Percentiles rank a stretch among this genome's conserved stretches.
phyloP scores from a whole-genome alignment of 2,329 filamentous ascomycete genomes.

The Kalmusia sp. region DNA sequence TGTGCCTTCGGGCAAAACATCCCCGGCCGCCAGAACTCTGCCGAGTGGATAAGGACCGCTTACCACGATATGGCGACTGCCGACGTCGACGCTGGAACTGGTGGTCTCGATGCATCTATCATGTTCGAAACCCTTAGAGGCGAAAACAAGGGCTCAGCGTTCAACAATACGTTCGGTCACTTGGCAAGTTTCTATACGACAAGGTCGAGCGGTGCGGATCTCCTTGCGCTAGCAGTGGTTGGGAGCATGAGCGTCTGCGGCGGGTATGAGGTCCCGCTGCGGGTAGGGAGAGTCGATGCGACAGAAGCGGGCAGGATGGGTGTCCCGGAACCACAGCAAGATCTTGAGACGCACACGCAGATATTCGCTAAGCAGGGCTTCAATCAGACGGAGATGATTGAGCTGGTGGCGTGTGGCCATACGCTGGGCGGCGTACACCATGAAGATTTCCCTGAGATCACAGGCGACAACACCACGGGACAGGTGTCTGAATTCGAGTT shows the following conservation, averaged over 20 bases:
- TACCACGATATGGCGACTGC: constrained; percentile 46
- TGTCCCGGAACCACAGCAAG: constrained; percentile 41
- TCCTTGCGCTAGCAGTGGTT: constrained; percentile 40
- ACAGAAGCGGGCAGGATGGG: constrained; percentile 34
- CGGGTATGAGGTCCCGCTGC: constrained; percentile 35
- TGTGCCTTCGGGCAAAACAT: constrained; percentile 22
- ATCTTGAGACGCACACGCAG: constrained; percentile 35
- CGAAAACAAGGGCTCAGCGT: constrained; percentile 39
- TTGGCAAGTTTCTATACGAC: constrained; percentile 33
- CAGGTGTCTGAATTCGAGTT: constrained; percentile 4
- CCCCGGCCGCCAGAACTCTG: constrained; percentile 30
- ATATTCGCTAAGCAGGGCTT: constrained; percentile 42
- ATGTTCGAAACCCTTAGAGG: constrained; percentile 37
- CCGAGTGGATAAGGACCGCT: constrained; percentile 42
- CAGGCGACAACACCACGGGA: constrained; percentile 25
- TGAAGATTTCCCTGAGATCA: constrained; percentile 38
- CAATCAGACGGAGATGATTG: constrained; percentile 31
- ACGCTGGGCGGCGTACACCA: constrained; percentile 45
- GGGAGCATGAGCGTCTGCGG: constrained; percentile 39
- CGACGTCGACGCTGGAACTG: constrained; percentile 33
- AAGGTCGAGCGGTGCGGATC: constrained; percentile 33
- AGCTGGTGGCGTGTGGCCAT: constrained; percentile 45
- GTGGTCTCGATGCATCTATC: constrained; percentile 45
- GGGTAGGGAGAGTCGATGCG: constrained; percentile 43
- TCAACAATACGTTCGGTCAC: constrained; percentile 42